These are phyloP conservation scores for Planoprotostelium fungivorum DNA, from an alignment of 78 protist species.

Conservation along the genomic window DNA sequence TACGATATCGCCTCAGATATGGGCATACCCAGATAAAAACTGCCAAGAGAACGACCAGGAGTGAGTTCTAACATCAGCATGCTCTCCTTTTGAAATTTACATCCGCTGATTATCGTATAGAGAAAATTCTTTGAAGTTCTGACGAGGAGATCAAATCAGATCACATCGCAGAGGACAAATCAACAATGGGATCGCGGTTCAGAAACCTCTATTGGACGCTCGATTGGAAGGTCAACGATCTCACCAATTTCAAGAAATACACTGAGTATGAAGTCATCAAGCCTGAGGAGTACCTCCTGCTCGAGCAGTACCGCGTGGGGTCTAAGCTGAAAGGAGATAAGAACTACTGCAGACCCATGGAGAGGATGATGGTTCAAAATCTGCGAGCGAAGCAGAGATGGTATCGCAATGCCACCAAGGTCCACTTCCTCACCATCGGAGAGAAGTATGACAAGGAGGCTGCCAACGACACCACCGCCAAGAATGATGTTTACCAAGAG, in stretches of 20 bases:
- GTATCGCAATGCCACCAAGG: background rate
- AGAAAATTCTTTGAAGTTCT: no score
- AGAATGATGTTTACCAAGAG: background rate
- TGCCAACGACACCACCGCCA: background rate
- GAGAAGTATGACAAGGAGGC: background rate
- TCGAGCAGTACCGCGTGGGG: background rate
- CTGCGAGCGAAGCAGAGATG: background rate
- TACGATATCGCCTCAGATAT: constrained; percentile 50
- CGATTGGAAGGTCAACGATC: no score
- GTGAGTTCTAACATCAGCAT: constrained; percentile 20
- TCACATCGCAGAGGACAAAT: no score
- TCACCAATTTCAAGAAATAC: no score
- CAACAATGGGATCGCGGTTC: no score
- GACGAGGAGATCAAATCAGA: no score
- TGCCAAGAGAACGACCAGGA: constrained; percentile 54
- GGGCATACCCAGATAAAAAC: constrained; percentile 45
- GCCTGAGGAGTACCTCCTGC: no score
- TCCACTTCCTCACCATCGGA: background rate
- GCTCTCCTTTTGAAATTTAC: background rate
- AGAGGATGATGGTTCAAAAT: background rate
- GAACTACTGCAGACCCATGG: background rate
- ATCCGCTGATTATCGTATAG: no score
- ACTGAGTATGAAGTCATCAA: no score
- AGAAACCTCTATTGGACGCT: no score
- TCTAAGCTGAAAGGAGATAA: background rate